Conservation (phyloP, 495 filamentous ascomycete species). For the Xylaria scruposa region DNA sequence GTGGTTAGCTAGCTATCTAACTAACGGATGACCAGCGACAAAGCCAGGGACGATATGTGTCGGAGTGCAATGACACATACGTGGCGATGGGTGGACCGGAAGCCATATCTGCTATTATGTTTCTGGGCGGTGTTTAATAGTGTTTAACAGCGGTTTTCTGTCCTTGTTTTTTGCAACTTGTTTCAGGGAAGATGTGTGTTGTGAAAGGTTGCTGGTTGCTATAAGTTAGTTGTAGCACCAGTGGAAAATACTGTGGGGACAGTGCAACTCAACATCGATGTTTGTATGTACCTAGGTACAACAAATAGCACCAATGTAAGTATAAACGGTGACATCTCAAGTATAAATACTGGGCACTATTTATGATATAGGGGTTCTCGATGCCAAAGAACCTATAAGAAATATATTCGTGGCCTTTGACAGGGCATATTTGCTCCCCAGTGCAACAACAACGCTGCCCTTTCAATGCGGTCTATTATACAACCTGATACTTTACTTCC, state of each 20-base stretch:
- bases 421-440: conserved; percentile 23
- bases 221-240: not conserved
- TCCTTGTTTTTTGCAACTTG: not conserved
- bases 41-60: conserved; percentile 55
- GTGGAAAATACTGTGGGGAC: not conserved
- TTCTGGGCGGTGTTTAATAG: not conserved
- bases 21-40: conserved; percentile 14
- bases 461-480: conserved; percentile 37
- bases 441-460: conserved; percentile 17
- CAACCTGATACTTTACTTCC: conserved; percentile 26
- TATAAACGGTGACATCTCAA: not conserved
- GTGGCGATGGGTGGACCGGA: conserved; percentile 56
- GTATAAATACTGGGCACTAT: not conserved
- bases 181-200: conserved; percentile 3
- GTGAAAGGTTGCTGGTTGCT: not conserved
- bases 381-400: not conserved
- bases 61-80: conserved; percentile 73
- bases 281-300: not conserved
- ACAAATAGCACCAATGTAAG: not conserved
- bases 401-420: not conserved
- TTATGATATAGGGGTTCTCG: not conserved
- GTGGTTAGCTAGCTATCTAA: conserved; percentile 26
- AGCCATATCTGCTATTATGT: conserved; percentile 41
- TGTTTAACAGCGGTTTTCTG: not conserved
- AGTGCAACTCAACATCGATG: not conserved